Conservation (phyloP, 2,329 filamentous ascomycete genomes). For the Aspergillus tamarii region DNA sequence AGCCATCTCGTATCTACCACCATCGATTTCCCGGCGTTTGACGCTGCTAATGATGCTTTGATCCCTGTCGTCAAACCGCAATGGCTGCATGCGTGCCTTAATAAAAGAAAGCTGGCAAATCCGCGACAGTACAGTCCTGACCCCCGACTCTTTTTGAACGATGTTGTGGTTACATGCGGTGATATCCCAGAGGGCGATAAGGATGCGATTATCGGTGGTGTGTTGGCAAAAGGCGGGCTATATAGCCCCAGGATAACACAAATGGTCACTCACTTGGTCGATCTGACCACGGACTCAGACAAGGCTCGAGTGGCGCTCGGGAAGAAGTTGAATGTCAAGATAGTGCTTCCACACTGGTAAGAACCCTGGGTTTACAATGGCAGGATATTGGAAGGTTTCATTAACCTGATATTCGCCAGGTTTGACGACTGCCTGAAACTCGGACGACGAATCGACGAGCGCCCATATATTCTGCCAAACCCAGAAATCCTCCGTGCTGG, state of each 20-base stretch:
- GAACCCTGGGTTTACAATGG: neutral
- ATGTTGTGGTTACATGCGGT: constrained; percentile 79
- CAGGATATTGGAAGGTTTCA: neutral
- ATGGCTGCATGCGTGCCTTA: constrained; percentile 76
- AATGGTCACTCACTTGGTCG: constrained; percentile 85
- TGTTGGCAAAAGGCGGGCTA: constrained; percentile 84
- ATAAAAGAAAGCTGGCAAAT: constrained; percentile 71
- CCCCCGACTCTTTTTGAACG: constrained; percentile 84
- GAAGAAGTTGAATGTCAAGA: constrained; percentile 73
- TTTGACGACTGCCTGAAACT: constrained; percentile 96
- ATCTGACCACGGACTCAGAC: constrained; percentile 72
- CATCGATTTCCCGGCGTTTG: constrained; percentile 89
- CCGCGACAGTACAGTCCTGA: constrained; percentile 88
- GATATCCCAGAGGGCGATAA: constrained; percentile 85
- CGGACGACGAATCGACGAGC: constrained; percentile 86
- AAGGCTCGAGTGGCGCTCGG: constrained; percentile 62
- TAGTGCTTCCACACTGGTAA: constrained; percentile 92
- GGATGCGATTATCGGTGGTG: constrained; percentile 88
- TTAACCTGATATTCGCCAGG: constrained; percentile 53
- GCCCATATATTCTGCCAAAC: constrained; percentile 81
- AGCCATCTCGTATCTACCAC: constrained; percentile 74
- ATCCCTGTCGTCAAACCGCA: constrained; percentile 80
- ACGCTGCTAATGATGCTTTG: constrained; percentile 72
- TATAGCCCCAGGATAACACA: constrained; percentile 73
- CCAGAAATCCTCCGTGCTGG: constrained; percentile 74